A percentile compares a stretch with the other conserved stretches of the same genome.
Evolutionary conservation across 345 rosid genomes (phyloP).

Genomic region (Eucalyptus sp.): DNA sequence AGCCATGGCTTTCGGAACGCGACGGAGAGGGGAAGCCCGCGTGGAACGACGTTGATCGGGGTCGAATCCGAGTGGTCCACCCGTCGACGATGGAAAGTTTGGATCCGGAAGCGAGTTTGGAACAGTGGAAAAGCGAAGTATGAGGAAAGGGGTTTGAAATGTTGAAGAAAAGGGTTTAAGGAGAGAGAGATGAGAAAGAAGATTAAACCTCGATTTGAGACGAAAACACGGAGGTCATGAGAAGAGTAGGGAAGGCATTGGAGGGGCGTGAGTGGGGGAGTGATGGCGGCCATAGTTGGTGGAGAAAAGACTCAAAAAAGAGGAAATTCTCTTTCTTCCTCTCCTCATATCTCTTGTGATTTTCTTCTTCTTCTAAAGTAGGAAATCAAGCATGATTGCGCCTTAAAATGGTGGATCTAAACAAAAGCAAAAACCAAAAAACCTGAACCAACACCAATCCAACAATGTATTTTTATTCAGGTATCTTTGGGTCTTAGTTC

Average conservation of each 20-base stretch:
- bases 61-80: neutral
- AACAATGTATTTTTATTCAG: too few species aligned
- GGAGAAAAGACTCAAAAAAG: too few species aligned
- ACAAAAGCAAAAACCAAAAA: neutral
- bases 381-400: neutral
- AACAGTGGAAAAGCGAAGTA: neutral
- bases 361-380: neutral
- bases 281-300: neutral
- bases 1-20: constrained; percentile 28
- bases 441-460: neutral
- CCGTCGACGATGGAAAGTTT: neutral
- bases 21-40: neutral
- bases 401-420: neutral
- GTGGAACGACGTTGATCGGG: neutral
- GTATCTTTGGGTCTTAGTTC: neutral
- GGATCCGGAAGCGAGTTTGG: neutral
- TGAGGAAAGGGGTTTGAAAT: neutral
- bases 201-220: neutral
- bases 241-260: neutral
- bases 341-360: neutral
- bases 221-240: neutral
- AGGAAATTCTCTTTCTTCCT: neutral
- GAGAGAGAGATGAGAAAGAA: neutral
- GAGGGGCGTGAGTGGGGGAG: neutral
- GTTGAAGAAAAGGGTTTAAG: neutral